Percentiles rank a stretch among this genome's conserved stretches.
Evolutionary conservation across 257 asterid species (phyloP).

Genomic region (Coffea canephora): DNA sequence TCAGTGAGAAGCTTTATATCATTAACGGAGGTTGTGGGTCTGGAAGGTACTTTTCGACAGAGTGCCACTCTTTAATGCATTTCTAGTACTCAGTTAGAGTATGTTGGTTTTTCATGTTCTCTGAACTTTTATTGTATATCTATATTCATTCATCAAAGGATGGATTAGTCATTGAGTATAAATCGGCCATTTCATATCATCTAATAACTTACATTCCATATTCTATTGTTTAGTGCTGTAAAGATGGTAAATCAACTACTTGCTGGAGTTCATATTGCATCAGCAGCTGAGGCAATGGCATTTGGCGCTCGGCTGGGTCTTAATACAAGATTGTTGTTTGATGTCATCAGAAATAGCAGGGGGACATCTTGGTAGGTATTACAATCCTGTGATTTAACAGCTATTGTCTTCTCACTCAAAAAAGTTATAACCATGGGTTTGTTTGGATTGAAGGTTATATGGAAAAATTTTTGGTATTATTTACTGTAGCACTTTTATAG

Average conservation of each 20-base stretch:
- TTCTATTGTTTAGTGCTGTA: constrained; percentile 53
- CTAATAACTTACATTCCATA: not conserved
- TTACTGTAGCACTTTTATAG: too few species aligned
- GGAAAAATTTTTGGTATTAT: too few species aligned
- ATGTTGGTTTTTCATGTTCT: not conserved
- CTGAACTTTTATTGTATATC: not conserved
- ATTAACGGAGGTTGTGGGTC: constrained; percentile 96
- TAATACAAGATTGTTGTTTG: constrained; percentile 71
- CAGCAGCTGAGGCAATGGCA: constrained; percentile 98
- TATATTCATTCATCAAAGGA: not conserved
- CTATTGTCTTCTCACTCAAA: not conserved
- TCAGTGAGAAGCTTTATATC: constrained; percentile 91
- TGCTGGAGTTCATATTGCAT: constrained; percentile 98
- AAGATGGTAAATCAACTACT: constrained; percentile 98
- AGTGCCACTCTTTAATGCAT: constrained; percentile 13
- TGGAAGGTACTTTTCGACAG: constrained; percentile 63
- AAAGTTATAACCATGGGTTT: too few species aligned
- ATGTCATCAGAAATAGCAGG: constrained; percentile 58
- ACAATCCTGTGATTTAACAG: constrained; percentile 4
- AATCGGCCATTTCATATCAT: not conserved
- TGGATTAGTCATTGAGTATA: not conserved
- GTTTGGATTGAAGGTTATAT: too few species aligned
- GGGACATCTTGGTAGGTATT: constrained; percentile 89
- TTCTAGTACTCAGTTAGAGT: constrained; percentile 3
- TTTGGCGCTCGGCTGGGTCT: constrained; percentile 91